Evolutionary conservation across 2,329 filamentous ascomycete species (phyloP), one percentile per base, ranked within the genome.

Genomic region (Diaporthe amygdali): DNA sequence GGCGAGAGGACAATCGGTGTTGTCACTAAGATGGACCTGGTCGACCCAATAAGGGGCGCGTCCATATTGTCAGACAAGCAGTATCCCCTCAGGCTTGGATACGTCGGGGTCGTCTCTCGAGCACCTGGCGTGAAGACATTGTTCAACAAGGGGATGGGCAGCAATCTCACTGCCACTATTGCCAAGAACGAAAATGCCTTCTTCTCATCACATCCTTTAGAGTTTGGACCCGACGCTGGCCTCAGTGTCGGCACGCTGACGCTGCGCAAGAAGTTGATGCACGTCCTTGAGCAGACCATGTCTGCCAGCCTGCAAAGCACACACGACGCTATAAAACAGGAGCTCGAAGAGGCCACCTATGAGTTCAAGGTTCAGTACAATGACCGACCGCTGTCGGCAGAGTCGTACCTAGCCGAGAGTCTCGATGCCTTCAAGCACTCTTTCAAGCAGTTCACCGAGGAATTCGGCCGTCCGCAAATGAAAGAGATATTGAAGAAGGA

Each of bases 281-380:
- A 95, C 74, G 95, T 98, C 46, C 88, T 99, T 46, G 96, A 99
- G 81, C 93, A 97, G 78, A 98, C 95, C 5, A 99, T 99, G 97
- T 96, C 96, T 34, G 91, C 94, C 41, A 97, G 94, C 77, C 86
- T 99, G 68, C 93, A 96, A 76, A 91, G 91, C 69, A 99, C 96
- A 4, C 94, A 93, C 76, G 94, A 98, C 78, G 94, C 95, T 12
- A 98, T 99, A 75, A 92, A 93, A 73, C 94, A 97, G 79, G 96
- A 99, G 81, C 89, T 99, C 0, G 96, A 98, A 78, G 96, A 99
- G 82, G 95, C 96, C 3, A 96, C 94, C 0, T 99, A 99, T 79
- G 96, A 99, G 82, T 99, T 97, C 87, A 99, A 99, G 81, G 96
- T 99, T 6, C 97, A 99, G 81, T 99, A 99, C 84, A 99, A 99